Conservation (phyloP, 2,329 filamentous ascomycete species). For the Aspergillus tamarii region DNA sequence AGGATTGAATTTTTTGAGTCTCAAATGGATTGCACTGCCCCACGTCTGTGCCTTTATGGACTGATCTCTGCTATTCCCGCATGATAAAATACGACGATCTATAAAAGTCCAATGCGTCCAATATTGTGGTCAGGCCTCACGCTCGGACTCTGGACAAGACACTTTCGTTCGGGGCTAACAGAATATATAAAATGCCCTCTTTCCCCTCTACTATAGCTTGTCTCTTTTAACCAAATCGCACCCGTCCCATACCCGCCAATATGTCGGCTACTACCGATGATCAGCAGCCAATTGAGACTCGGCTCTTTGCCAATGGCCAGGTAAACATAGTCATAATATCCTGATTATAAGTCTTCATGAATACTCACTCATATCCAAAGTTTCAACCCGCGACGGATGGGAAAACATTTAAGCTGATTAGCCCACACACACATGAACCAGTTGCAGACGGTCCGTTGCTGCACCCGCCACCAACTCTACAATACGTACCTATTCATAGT, state of each 20-base stretch:
- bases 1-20: background rate
- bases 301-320: slow-evolving; percentile 39
- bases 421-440: slow-evolving; percentile 33
- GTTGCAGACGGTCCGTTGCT: slow-evolving; percentile 29
- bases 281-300: slow-evolving; percentile 32
- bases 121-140: background rate
- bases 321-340: slow-evolving; percentile 17
- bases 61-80: background rate
- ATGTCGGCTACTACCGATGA: background rate
- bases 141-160: background rate
- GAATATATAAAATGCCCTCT: background rate
- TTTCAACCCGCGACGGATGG: slow-evolving; percentile 32
- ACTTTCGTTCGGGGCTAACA: background rate
- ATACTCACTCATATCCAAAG: slow-evolving; percentile 14
- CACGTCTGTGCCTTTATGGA: background rate
- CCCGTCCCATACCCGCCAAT: background rate
- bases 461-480: background rate
- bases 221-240: background rate
- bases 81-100: background rate
- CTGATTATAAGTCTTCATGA: background rate
- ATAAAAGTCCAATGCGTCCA: background rate
- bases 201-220: background rate
- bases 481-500: background rate
- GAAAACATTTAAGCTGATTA: slow-evolving; percentile 35
- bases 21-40: background rate